Percentiles rank a stretch among this genome's conserved stretches.
phyloP scores from a whole-genome alignment of 768 basidiomycete species.

The Suillus americanus region DNA sequence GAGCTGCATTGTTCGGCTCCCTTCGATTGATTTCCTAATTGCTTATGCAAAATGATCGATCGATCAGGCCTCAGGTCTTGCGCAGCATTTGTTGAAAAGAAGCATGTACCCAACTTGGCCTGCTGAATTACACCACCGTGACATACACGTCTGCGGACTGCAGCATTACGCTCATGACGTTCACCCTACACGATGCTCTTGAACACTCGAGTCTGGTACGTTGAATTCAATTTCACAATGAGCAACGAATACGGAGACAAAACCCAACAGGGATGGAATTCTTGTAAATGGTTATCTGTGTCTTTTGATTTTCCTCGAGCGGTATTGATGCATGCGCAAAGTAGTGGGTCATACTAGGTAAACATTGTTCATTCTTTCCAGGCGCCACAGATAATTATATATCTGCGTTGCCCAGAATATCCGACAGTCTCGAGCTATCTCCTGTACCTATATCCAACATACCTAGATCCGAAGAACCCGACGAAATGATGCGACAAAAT shows the following conservation, averaged over 20 bases:
- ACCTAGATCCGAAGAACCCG: not conserved
- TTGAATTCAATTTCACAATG: not conserved
- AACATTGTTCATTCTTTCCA: not conserved
- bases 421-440: not conserved
- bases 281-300: conserved; percentile 1
- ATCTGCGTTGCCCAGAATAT: not conserved
- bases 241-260: conserved; percentile 3
- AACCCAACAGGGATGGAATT: not conserved
- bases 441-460: not conserved
- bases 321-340: not conserved
- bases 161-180: not conserved
- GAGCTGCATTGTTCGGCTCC: not conserved
- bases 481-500: not conserved
- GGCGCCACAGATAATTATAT: not conserved
- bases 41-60: not conserved
- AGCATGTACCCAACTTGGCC: not conserved
- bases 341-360: not conserved
- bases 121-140: not conserved
- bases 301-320: not conserved
- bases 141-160: not conserved
- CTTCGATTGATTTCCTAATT: not conserved
- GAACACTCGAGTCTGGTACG: not conserved
- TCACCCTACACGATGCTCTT: not conserved
- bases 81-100: not conserved
- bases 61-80: not conserved